phyloP scores from a whole-genome alignment of 148 eudicot genomes.

The Amaranthus cruentus region DNA sequence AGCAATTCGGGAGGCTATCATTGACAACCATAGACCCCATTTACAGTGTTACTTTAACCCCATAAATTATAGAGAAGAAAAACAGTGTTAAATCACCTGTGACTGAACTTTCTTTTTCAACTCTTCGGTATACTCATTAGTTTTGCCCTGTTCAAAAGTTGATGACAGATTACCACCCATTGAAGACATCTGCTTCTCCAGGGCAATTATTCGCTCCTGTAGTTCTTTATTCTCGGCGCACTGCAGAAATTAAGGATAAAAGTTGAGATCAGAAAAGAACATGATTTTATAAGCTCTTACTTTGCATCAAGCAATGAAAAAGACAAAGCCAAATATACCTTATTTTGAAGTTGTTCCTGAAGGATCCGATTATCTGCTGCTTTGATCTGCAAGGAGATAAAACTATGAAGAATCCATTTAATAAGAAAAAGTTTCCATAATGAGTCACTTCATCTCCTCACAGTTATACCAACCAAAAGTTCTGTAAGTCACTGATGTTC shows the following conservation, averaged over 20 bases:
- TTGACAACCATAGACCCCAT: neutral
- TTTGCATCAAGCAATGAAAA: neutral
- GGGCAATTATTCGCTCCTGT: slow-evolving; percentile 47
- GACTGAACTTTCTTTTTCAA: slow-evolving; percentile 66
- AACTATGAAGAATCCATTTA: slow-evolving; percentile 1
- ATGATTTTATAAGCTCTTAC: neutral
- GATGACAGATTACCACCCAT: slow-evolving; percentile 25
- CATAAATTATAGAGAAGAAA: neutral
- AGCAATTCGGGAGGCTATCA: neutral
- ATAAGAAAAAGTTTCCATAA: neutral
- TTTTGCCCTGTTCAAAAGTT: slow-evolving; percentile 31
- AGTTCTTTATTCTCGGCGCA: slow-evolving; percentile 68
- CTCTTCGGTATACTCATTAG: slow-evolving; percentile 61
- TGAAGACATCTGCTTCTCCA: slow-evolving; percentile 69
- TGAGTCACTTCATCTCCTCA: neutral
- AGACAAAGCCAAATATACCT: slow-evolving; percentile 43
- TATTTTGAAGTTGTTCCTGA: slow-evolving; percentile 85
- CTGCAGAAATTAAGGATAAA: slow-evolving; percentile 37
- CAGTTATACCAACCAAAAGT: neutral
- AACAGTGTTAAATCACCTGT: slow-evolving; percentile 43
- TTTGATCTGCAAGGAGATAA: slow-evolving; percentile 52
- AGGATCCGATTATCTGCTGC: slow-evolving; percentile 91
- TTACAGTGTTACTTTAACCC: neutral
- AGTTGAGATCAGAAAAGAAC: neutral
- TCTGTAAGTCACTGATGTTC: neutral